Evolutionary conservation across 805 yeast species (phyloP), one percentile per base, ranked within the genome.

Genomic region (Barnettozyma populi): DNA sequence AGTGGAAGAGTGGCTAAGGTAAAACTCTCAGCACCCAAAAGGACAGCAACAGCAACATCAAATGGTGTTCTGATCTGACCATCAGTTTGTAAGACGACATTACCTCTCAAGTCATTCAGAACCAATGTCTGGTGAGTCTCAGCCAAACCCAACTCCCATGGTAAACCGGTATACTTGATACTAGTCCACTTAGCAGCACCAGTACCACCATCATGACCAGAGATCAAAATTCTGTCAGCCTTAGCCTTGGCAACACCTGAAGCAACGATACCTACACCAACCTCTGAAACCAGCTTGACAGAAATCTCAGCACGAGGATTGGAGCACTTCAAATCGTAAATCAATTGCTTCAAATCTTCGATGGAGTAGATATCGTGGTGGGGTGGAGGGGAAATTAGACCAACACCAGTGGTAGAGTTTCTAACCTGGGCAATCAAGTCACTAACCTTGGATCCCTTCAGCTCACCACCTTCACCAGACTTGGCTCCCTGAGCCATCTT

Each of bases 401-500:
- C 98, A 49, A 92, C 98, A 61, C 96, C 95, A 29, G 95, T 88
- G 29, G 98, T 92, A 1, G 97, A 90, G 69, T 90, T 97, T 71
- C 99, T 82, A 8, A 97, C 90, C 69, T 86, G 88, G 42, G 96
- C 99, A 71, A 92, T 92, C 43, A 79, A 79, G 50, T 75, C 80
- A 24, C 92, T 79, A 43, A 92, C 99, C 70, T 92, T 92, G 72
- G 55, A 52, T 25, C 57, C 57, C 39, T 56, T 55, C 35, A 59
- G 75, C 70, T 94, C 98, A 76, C 99, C 99, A 76, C 99, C 99
- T 75, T 94, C 98, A 73, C 98, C 99, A 10, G 98, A 98, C 71
- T 92, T 92, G 47, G 99, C 99, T 72, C 99, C 98, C 72, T 92
- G 99, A 9, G 98, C 98, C 90, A 92, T 90, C 73, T 92, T 92